Conservation (phyloP, 371 early-diverging fungal genomes). For the Synchytrium microbalum region DNA sequence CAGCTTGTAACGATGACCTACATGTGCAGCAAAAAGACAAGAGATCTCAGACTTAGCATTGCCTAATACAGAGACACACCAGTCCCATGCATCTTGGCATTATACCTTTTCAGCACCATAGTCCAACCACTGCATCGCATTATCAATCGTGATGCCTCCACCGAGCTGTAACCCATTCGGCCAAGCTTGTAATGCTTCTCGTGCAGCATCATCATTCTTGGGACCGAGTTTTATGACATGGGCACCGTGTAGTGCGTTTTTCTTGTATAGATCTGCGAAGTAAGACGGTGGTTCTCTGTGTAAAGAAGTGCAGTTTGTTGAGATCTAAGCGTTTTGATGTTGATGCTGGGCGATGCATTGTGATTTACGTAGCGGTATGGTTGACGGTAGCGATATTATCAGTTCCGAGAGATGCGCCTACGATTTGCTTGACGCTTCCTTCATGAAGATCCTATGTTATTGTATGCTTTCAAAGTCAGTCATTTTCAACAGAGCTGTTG, state of each 20-base stretch:
- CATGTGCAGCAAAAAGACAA: too few species aligned
- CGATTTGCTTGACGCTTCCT: slow-evolving; percentile 96
- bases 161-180: slow-evolving; percentile 85
- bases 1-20: slow-evolving; percentile 92
- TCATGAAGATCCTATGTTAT: slow-evolving; percentile 79
- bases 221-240: slow-evolving; percentile 94
- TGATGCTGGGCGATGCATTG: not conserved
- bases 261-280: slow-evolving; percentile 73
- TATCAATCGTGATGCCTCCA: slow-evolving; percentile 86
- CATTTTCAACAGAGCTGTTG: too few species aligned
- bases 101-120: slow-evolving; percentile 74
- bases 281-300: slow-evolving; percentile 62
- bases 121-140: slow-evolving; percentile 80
- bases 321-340: too few species aligned
- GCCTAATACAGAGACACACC: not conserved
- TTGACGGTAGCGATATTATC: slow-evolving; percentile 60
- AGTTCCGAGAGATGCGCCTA: slow-evolving; percentile 82
- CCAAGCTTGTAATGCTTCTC: slow-evolving; percentile 75
- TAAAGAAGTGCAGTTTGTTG: too few species aligned
- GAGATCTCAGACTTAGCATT: not conserved
- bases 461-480: too few species aligned
- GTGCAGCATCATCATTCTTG: slow-evolving; percentile 80
- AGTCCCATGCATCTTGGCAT: slow-evolving; percentile 11
- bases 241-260: slow-evolving; percentile 65
- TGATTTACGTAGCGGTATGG: slow-evolving; percentile 72